Percentiles rank a stretch among this genome's conserved stretches.
These are phyloP conservation scores for Melaleuca quinquenervia DNA, from an alignment of 345 rosid genomes.

Conservation along the genomic window DNA sequence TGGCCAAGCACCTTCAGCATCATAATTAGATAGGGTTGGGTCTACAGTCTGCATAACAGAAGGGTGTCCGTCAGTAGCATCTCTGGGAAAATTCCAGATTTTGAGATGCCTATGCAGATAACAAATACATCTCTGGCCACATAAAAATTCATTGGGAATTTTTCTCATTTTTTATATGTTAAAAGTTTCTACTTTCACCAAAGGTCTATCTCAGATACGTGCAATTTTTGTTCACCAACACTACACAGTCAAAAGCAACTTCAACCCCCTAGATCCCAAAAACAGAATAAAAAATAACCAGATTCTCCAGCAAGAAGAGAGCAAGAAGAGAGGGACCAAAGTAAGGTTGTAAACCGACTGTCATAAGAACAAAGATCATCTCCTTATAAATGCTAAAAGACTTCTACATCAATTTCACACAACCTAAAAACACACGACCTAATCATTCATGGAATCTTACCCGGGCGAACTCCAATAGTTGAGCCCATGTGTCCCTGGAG, in stretches of 20 bases:
- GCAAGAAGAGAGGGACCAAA: neutral
- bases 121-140: neutral
- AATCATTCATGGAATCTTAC: constrained; percentile 23
- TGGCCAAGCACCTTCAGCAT: constrained; percentile 97
- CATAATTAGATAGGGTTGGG: constrained; percentile 56
- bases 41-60: constrained; percentile 50
- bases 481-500: constrained; percentile 96
- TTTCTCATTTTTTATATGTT: neutral
- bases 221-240: neutral
- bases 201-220: neutral
- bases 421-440: neutral
- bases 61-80: neutral
- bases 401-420: neutral
- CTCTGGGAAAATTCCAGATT: neutral
- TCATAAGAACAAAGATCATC: neutral
- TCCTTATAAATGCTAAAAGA: neutral
- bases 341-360: neutral
- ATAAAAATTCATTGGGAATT: neutral
- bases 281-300: neutral
- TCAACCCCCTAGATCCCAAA: neutral
- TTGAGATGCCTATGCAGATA: neutral
- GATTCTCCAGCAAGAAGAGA: neutral
- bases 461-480: constrained; percentile 80
- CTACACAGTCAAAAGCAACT: neutral
- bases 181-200: neutral